phyloP scores from a whole-genome alignment of 1,284 basidiomycete genomes.

The Apiotrichum brassicae region DNA sequence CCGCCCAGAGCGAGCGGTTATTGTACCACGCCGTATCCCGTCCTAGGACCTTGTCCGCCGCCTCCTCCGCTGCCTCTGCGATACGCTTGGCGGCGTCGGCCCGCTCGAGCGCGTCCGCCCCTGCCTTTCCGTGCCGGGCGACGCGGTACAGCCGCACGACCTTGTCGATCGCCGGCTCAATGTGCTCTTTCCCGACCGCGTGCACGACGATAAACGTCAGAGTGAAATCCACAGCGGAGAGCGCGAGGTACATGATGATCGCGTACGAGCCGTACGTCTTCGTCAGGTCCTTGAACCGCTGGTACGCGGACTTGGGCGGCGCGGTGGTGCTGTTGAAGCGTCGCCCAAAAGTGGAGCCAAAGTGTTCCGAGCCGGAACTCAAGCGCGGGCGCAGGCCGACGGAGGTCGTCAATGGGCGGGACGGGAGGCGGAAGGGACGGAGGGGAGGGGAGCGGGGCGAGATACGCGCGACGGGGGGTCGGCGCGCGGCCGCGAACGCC shows the following conservation, averaged over 20 bases:
- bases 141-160: slow-evolving; percentile 50
- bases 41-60: slow-evolving; percentile 50
- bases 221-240: slow-evolving; percentile 69
- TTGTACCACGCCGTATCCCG: slow-evolving; percentile 52
- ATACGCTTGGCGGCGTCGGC: slow-evolving; percentile 17
- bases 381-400: too few species aligned
- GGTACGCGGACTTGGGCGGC: slow-evolving; percentile 24
- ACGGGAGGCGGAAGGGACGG: too few species aligned
- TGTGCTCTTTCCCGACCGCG: slow-evolving; percentile 81
- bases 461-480: too few species aligned
- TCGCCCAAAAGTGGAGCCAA: too few species aligned
- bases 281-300: slow-evolving; percentile 72
- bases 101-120: slow-evolving; percentile 14
- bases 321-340: too few species aligned
- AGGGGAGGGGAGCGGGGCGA: too few species aligned
- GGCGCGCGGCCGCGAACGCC: too few species aligned
- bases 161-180: slow-evolving; percentile 60
- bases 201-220: slow-evolving; percentile 80
- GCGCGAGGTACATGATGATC: slow-evolving; percentile 70
- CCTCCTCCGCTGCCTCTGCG: slow-evolving; percentile 47
- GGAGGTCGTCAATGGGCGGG: too few species aligned
- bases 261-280: slow-evolving; percentile 92
- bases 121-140: slow-evolving; percentile 30
- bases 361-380: too few species aligned
- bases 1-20: slow-evolving; percentile 75